Evolutionary conservation across 2,329 filamentous ascomycete genomes (phyloP).

Genomic region (Stenocarpella maydis): DNA sequence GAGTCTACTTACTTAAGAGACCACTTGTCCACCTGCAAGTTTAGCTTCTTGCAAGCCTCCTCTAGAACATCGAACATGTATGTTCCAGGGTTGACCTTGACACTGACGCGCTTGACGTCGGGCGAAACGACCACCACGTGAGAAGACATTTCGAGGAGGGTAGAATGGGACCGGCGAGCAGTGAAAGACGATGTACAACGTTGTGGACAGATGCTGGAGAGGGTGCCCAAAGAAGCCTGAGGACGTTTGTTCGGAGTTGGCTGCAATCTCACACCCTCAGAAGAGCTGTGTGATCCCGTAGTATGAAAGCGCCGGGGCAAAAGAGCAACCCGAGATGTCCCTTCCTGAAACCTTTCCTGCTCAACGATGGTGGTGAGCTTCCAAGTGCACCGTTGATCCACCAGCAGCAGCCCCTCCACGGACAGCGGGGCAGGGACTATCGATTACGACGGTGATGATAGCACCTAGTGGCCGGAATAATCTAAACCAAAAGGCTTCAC

Average conservation of each 20-base stretch:
- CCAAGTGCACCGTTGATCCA: constrained; percentile 5
- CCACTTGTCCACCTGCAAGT: constrained; percentile 75
- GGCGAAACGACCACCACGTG: constrained; percentile 89
- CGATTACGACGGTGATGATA: not conserved
- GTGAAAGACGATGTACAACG: constrained; percentile 10
- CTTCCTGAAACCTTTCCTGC: not conserved
- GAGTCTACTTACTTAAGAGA: constrained; percentile 73
- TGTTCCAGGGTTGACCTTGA: constrained; percentile 85
- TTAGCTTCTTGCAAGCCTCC: constrained; percentile 87
- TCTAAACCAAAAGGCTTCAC: no score
- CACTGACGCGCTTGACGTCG: constrained; percentile 76
- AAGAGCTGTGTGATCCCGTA: not conserved
- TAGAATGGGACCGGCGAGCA: not conserved
- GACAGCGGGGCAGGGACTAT: not conserved
- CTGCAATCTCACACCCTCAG: not conserved
- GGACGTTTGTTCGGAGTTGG: not conserved
- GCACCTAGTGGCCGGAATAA: not conserved
- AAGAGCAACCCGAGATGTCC: not conserved
- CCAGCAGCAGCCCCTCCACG: constrained; percentile 9
- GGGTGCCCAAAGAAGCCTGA: not conserved
- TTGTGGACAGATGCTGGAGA: not conserved
- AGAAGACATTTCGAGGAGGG: constrained; percentile 73
- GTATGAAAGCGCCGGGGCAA: no score
- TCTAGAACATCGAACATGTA: constrained; percentile 85
- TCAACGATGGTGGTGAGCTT: not conserved